A percentile compares a stretch with the other conserved stretches of the same genome.
These are phyloP conservation scores for Aphanomyces cochlioides DNA, from an alignment of 352 stramenopile species.

Conservation along the genomic window DNA sequence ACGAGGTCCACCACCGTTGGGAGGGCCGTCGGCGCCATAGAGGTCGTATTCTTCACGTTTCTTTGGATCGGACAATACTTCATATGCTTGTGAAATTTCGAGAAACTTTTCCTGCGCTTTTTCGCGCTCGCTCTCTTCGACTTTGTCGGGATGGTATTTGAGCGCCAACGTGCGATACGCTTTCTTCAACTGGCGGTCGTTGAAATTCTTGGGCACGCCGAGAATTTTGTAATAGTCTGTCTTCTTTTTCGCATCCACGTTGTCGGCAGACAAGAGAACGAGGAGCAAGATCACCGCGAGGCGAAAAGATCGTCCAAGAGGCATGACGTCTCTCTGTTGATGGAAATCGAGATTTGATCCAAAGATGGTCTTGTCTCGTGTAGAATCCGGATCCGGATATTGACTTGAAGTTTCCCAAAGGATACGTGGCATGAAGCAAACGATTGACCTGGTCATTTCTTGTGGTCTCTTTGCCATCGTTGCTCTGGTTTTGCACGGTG, in stretches of 20 bases:
- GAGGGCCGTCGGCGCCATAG: conserved; percentile 26
- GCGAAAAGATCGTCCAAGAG: not conserved
- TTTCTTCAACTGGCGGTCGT: conserved; percentile 42
- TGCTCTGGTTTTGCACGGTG: too few species aligned
- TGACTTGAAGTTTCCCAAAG: not conserved
- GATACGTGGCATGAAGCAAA: conserved; percentile 17
- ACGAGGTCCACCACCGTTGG: not conserved
- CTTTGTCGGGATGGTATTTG: conserved; percentile 36
- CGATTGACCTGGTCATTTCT: not conserved
- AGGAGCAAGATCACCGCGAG: not conserved
- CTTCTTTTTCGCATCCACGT: not conserved
- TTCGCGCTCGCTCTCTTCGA: conserved; percentile 31
- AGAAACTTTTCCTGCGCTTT: conserved; percentile 34
- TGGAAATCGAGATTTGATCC: not conserved
- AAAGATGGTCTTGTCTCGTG: conserved; percentile 1
- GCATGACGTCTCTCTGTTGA: not conserved
- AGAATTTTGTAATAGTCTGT: conserved; percentile 51
- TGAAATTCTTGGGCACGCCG: conserved; percentile 43
- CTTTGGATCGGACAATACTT: conserved; percentile 33
- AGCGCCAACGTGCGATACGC: conserved; percentile 33
- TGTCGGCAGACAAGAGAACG: not conserved
- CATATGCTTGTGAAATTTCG: conserved; percentile 32
- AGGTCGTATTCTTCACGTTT: conserved; percentile 35
- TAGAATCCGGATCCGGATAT: conserved; percentile 12
- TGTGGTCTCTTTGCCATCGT: not conserved